Conservation (phyloP, 192 early-diverging fungal species). For the Coemansia sp. region DNA sequence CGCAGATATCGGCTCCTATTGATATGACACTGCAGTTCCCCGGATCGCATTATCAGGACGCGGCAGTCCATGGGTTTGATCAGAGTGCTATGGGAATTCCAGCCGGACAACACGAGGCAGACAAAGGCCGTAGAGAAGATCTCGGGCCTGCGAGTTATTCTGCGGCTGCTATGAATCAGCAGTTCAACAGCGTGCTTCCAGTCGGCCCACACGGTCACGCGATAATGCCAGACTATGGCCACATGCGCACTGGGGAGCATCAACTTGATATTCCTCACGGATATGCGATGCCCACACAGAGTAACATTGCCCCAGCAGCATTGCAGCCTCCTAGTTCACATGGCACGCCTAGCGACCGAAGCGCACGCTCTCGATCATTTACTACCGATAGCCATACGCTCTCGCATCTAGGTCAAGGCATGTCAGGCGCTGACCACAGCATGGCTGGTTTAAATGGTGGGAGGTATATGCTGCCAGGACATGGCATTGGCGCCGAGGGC, state of each 20-base stretch:
- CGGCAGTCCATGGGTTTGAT: constrained; percentile 9
- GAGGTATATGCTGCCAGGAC: not conserved
- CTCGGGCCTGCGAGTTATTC: not conserved
- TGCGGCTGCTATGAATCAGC: constrained; percentile 6
- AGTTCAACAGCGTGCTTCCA: constrained; percentile 24
- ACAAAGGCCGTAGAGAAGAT: not conserved
- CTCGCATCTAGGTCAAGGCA: constrained; percentile 1
- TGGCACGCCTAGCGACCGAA: not conserved
- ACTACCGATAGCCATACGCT: constrained; percentile 34
- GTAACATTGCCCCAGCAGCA: not conserved
- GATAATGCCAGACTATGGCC: constrained; percentile 11
- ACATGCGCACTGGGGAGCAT: constrained; percentile 7
- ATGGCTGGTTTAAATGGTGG: constrained; percentile 1
- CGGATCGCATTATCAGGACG: constrained; percentile 5
- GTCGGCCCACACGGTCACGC: constrained; percentile 15
- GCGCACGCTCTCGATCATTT: constrained; percentile 24
- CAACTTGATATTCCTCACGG: constrained; percentile 2
- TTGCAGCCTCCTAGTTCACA: constrained; percentile 8
- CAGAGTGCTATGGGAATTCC: constrained; percentile 47
- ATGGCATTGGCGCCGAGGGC: not conserved
- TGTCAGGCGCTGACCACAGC: constrained; percentile 3
- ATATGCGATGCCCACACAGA: constrained; percentile 5
- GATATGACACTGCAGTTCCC: constrained; percentile 17
- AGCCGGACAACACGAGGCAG: constrained; percentile 6
- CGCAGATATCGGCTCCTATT: constrained; percentile 42